Base-by-base conservation (phyloP, 306 rosid genomes). In the Quercus dentata region DNA sequence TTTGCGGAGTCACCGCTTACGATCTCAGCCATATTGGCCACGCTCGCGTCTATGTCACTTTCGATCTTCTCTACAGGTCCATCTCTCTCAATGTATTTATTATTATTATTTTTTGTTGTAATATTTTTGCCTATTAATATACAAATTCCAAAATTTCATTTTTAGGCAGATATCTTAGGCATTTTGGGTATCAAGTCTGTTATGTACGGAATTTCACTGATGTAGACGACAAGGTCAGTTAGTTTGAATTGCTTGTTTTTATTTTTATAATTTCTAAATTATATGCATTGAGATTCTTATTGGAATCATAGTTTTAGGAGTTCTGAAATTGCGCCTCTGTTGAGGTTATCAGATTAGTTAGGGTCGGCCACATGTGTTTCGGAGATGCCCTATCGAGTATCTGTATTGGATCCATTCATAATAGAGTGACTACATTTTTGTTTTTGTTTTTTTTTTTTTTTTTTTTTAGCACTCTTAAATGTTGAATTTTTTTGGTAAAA, bases 161-260 rank as follows among this genome's bases (percentile, higher is more conserved):
- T 33, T 67, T 88, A 81, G 97, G 91, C 97, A 95, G 99, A 86
- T 95, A 90, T 89, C 88, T 95, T 78, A 91, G 76, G 96, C 97
- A 95, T 80, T 86, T 95, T 96, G 98, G 93, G 12, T 90, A 78
- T 80, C 85, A 91, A 83, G 97, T 95, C 73, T 78, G 79, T 78
- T 91, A 95, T 82, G 96, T 95, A 81, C 96, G 98, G 55, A 95
- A 93, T 86, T 95, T 95, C 82, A 95, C 99, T n/a, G 99, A 95
- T 76, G 96, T 95, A 4, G 98, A 95, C 83, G 98, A 95, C 84
- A 95, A 95, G 88, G 99, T 93, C 56, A 85, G 91, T 85, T 82
- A 49, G 15, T 1, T 38, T 38, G 44, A 67, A 74, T 79, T 79
- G 25, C 80, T 68, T 38, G 11, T 38, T 38, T 31, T 0, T 21